phyloP scores from a whole-genome alignment of 1,284 basidiomycete genomes.

The Takashimella koratensis region DNA sequence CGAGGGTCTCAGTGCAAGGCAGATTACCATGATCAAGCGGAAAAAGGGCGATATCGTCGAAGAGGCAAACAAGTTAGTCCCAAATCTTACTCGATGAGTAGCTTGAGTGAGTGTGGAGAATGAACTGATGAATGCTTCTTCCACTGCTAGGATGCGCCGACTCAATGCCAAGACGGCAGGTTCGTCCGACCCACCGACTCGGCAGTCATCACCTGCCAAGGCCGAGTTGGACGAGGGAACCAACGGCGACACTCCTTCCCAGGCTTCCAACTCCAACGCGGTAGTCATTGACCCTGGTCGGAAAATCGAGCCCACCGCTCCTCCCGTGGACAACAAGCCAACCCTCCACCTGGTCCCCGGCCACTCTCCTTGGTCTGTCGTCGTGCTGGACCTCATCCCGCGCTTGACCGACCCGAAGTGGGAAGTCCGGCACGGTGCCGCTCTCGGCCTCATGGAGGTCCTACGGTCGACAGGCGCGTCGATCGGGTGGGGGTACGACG shows the following conservation, averaged over 20 bases:
- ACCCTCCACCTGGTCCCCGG: conserved; percentile 54
- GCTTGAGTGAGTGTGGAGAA: background rate
- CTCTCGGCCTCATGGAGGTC: conserved; percentile 84
- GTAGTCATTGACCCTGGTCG: conserved; percentile 47
- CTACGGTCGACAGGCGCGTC: conserved; percentile 78
- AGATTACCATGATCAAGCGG: conserved; percentile 49
- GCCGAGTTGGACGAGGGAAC: background rate
- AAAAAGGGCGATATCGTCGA: conserved; percentile 47
- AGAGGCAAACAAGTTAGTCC: conserved; percentile 45
- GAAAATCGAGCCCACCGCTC: conserved; percentile 37
- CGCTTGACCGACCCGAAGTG: conserved; percentile 81
- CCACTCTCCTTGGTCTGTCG: conserved; percentile 83
- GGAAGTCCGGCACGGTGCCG: conserved; percentile 93
- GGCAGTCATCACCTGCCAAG: conserved; percentile 14
- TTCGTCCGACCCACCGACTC: conserved; percentile 1
- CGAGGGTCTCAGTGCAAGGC: conserved; percentile 46
- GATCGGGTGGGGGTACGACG: conserved; percentile 71
- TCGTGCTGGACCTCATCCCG: conserved; percentile 75
- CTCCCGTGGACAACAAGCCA: conserved; percentile 14
- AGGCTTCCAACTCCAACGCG: conserved; percentile 10
- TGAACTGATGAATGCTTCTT: conserved; percentile 6
- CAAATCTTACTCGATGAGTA: background rate
- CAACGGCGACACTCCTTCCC: background rate
- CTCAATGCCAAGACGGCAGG: conserved; percentile 32
- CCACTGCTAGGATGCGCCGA: conserved; percentile 30